These are phyloP conservation scores for Emmonsia crescens DNA, from an alignment of 2,329 filamentous ascomycete genomes.

Conservation along the genomic window DNA sequence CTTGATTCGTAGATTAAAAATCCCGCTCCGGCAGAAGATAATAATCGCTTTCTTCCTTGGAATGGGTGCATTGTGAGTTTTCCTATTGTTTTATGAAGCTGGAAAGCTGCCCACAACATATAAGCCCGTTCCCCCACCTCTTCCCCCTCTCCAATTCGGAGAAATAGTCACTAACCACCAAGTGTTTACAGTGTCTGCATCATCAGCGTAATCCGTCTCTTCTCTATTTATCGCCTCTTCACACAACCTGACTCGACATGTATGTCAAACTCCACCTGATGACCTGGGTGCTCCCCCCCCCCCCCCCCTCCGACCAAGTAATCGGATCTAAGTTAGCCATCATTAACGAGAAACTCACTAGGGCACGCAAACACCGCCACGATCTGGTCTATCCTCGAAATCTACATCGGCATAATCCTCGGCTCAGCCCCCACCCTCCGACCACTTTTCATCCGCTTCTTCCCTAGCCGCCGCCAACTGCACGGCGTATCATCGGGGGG, in stretches of 20 bases:
- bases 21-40: conserved; percentile 22
- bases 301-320: too few species aligned
- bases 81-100: not conserved
- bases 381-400: conserved; percentile 22
- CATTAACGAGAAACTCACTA: conserved; percentile 2
- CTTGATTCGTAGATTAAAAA: conserved; percentile 21
- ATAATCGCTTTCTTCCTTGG: conserved; percentile 19
- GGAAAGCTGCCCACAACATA: too few species aligned
- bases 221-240: conserved; percentile 15
- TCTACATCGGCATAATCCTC: conserved; percentile 20
- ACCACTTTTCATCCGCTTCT: conserved; percentile 20
- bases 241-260: not conserved
- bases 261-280: not conserved
- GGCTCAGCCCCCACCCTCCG: conserved; percentile 22
- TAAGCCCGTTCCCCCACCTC: too few species aligned
- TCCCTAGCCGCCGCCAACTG: conserved; percentile 9
- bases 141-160: not conserved
- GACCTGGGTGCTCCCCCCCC: not conserved
- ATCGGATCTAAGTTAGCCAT: too few species aligned
- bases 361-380: conserved; percentile 18
- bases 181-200: conserved; percentile 18
- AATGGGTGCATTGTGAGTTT: conserved; percentile 21
- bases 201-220: conserved; percentile 21
- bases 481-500: not conserved
- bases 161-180: not conserved